Evolutionary conservation across 192 early-diverging fungal genomes (phyloP).

Genomic region (Mortierella claussenii): DNA sequence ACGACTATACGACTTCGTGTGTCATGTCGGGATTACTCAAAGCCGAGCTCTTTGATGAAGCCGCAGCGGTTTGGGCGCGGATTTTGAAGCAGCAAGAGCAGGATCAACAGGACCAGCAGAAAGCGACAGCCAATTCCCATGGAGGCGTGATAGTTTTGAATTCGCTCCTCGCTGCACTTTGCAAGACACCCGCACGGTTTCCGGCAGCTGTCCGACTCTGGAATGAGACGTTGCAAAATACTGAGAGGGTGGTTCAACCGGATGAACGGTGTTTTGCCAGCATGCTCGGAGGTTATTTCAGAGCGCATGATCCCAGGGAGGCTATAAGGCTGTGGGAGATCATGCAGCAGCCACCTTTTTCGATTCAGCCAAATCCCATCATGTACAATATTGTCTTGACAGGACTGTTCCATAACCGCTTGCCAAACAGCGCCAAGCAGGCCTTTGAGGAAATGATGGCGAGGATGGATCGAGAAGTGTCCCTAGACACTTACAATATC

Average conservation of each 20-base stretch:
- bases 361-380: constrained; percentile 8
- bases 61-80: constrained; percentile 8
- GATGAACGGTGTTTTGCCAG: constrained; percentile 30
- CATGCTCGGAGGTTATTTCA: constrained; percentile 35
- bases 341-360: constrained; percentile 27
- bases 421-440: constrained; percentile 15
- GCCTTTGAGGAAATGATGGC: constrained; percentile 11
- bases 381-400: constrained; percentile 22
- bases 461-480: background rate
- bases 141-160: too few species aligned
- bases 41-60: constrained; percentile 16
- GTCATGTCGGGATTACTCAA: constrained; percentile 31
- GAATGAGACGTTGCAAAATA: constrained; percentile 6
- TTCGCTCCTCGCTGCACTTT: constrained; percentile 22
- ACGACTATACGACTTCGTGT: constrained; percentile 10
- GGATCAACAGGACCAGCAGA: background rate
- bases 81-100: background rate
- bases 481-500: constrained; percentile 29
- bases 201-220: constrained; percentile 13
- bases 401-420: constrained; percentile 30
- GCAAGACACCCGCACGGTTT: constrained; percentile 15
- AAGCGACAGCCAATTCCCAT: too few species aligned
- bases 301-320: constrained; percentile 9
- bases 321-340: constrained; percentile 24
- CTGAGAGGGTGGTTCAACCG: constrained; percentile 14